phyloP scores from a whole-genome alignment of 352 stramenopile species.

The Phytophthora fragariaefolia region DNA sequence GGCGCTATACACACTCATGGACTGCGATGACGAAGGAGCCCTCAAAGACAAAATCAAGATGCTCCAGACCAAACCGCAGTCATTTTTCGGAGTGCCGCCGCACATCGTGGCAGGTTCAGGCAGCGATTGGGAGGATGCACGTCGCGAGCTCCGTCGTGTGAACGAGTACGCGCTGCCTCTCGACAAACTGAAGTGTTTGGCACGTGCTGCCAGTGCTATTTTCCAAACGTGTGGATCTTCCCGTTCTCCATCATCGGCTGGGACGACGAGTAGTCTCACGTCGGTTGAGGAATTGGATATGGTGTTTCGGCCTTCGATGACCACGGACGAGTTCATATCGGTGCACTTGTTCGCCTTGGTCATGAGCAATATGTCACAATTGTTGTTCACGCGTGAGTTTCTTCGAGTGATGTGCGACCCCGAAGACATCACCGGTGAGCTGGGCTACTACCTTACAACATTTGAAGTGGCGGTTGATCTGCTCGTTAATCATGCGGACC shows the following conservation, averaged over 20 bases:
- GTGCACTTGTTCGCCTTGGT: constrained; percentile 68
- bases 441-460: constrained; percentile 78
- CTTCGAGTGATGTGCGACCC: constrained; percentile 62
- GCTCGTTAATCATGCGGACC: constrained; percentile 52
- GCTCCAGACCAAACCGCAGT: constrained; percentile 58
- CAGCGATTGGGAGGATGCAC: constrained; percentile 66
- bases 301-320: constrained; percentile 49
- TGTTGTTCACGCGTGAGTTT: constrained; percentile 63
- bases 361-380: constrained; percentile 52
- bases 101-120: constrained; percentile 47
- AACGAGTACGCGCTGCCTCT: constrained; percentile 66
- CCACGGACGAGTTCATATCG: constrained; percentile 72
- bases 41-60: constrained; percentile 64
- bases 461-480: constrained; percentile 73
- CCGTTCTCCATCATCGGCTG: constrained; percentile 24
- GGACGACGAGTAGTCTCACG: constrained; percentile 38
- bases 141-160: constrained; percentile 55
- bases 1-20: constrained; percentile 52
- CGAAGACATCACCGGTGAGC: constrained; percentile 66
- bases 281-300: constrained; percentile 47
- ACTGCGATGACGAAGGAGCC: constrained; percentile 53
- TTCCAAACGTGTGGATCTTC: constrained; percentile 51
- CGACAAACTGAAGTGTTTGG: constrained; percentile 79
- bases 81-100: constrained; percentile 60
- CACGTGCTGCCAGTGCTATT: constrained; percentile 60